These are phyloP conservation scores for Ilyonectria mors-panacis DNA, from an alignment of 2,329 filamentous ascomycete genomes.

Conservation along the genomic window DNA sequence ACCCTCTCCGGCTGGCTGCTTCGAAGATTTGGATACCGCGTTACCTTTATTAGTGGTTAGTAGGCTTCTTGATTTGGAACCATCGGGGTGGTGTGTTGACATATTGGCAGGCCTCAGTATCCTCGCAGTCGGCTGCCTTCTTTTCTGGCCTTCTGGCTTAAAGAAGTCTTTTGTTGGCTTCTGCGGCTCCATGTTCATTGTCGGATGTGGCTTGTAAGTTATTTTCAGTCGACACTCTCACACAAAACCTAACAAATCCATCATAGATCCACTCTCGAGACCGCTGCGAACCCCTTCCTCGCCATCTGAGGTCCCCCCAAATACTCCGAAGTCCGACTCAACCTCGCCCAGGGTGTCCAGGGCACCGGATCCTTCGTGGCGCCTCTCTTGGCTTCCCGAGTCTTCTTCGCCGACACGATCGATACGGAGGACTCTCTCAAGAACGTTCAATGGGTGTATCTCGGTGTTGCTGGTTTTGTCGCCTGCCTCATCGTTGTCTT, in stretches of 20 bases:
- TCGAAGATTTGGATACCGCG: conserved; percentile 71
- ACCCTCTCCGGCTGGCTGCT: conserved; percentile 64
- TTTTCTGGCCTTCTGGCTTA: conserved; percentile 72
- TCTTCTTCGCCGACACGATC: conserved; percentile 72
- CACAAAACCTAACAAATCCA: background rate
- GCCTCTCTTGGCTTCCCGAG: conserved; percentile 71
- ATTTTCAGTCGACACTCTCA: background rate
- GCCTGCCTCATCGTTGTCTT: conserved; percentile 70
- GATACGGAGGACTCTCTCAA: conserved; percentile 64
- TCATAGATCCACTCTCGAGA: conserved; percentile 62
- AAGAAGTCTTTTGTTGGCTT: conserved; percentile 71
- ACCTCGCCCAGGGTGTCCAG: conserved; percentile 72
- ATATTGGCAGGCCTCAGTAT: conserved; percentile 58
- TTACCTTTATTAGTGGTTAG: conserved; percentile 67
- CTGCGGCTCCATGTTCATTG: conserved; percentile 69
- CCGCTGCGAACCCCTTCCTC: conserved; percentile 58
- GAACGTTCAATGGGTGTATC: conserved; percentile 76
- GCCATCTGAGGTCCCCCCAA: conserved; percentile 69
- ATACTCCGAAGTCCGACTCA: conserved; percentile 71
- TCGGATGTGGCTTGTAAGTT: conserved; percentile 56
- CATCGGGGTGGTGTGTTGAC: background rate
- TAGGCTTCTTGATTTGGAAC: background rate
- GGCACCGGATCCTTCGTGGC: conserved; percentile 71
- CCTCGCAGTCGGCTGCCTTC: conserved; percentile 69
- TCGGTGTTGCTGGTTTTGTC: conserved; percentile 74